These are phyloP conservation scores for thale cress (Arabidopsis thaliana) DNA, from an alignment of 345 rosid genomes.

Conservation along the genomic window TAIR10.1 NC_003074.8:6006501-6007000, in stretches of 20 bases:
- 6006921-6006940: not conserved
- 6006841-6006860: not conserved
- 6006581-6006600: not conserved
- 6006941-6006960: not conserved
- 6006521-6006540: not conserved
- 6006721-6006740: not conserved
- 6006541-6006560: not conserved
- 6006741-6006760: not conserved
- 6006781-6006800: not conserved
- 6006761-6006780: not conserved
- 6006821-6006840: not conserved
- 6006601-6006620: too few relatives aligned
- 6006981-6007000: not conserved
- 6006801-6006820: not conserved
- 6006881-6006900: not conserved
- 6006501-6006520: not conserved
- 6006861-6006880: conserved; percentile 1
- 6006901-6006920: not conserved
- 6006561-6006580: not conserved
- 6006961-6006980: not conserved
- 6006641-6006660: too few relatives aligned
- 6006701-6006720: not conserved
- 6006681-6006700: not conserved
- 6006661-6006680: too few relatives aligned
- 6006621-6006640: not conserved